These are phyloP conservation scores for Tubosaeta sp. DNA, from an alignment of 768 basidiomycete genomes.

Conservation along the genomic window DNA sequence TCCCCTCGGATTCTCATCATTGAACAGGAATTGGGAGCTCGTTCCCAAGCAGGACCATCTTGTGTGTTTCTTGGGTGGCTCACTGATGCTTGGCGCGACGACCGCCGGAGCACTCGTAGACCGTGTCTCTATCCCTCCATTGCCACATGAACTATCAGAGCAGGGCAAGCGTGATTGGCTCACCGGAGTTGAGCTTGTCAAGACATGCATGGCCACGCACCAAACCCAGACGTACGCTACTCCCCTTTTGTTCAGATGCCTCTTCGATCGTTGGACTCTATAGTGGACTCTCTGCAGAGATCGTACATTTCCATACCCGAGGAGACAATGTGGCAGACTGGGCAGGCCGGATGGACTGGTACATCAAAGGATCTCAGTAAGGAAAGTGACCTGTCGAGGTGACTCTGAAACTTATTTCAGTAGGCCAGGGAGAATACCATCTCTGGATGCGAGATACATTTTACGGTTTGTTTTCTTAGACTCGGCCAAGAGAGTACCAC, in stretches of 20 bases:
- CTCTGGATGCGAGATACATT: slow-evolving; percentile 90
- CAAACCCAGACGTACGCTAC: slow-evolving; percentile 71
- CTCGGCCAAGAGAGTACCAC: not conserved
- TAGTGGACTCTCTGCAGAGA: slow-evolving; percentile 86
- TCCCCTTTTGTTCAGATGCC: not conserved
- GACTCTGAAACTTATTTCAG: slow-evolving; percentile 2
- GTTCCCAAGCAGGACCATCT: slow-evolving; percentile 93
- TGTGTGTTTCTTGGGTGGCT: slow-evolving; percentile 91
- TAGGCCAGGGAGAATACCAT: slow-evolving; percentile 25
- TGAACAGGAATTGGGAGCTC: slow-evolving; percentile 62
- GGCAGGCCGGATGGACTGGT: slow-evolving; percentile 64
- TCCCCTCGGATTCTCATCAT: not conserved
- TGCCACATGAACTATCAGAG: slow-evolving; percentile 54
- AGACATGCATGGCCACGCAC: slow-evolving; percentile 85
- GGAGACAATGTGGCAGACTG: slow-evolving; percentile 49
- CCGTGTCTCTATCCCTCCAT: slow-evolving; percentile 65
- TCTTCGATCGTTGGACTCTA: not conserved
- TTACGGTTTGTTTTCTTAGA: slow-evolving; percentile 51
- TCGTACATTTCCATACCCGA: slow-evolving; percentile 75
- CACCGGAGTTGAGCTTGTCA: slow-evolving; percentile 74
- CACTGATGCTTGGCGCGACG: slow-evolving; percentile 86
- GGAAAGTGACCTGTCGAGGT: slow-evolving; percentile 11
- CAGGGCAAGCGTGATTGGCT: slow-evolving; percentile 74
- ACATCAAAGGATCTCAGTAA: slow-evolving; percentile 79
- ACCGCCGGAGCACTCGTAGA: slow-evolving; percentile 50